Conservation (phyloP, 1,284 basidiomycete genomes). For the Pseudozyma sp. region DNA sequence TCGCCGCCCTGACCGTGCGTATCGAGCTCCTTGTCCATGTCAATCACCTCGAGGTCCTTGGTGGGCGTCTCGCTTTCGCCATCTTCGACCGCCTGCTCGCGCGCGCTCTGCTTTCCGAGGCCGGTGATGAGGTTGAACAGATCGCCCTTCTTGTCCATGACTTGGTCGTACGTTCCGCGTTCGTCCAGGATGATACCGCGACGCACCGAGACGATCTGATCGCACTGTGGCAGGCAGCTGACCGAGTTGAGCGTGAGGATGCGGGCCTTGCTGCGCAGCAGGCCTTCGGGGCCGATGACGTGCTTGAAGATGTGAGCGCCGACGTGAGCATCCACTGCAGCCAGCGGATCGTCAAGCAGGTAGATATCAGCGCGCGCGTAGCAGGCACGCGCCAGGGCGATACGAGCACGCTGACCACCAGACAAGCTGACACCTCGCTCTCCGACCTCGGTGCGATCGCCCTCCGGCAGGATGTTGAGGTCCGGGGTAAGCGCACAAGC, state of each 20-base stretch:
- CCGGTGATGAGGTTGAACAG: conserved; percentile 73
- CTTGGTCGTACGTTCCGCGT: conserved; percentile 75
- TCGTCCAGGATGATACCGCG: conserved; percentile 76
- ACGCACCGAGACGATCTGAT: conserved; percentile 79
- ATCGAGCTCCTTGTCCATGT: conserved; percentile 49
- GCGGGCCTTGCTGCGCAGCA: conserved; percentile 60
- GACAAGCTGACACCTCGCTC: conserved; percentile 73
- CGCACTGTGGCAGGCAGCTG: conserved; percentile 73
- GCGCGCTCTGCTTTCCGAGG: conserved; percentile 68
- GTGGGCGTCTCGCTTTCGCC: conserved; percentile 30
- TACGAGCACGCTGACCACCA: conserved; percentile 76
- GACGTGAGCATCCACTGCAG: conserved; percentile 72
- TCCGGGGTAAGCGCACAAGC: conserved; percentile 71
- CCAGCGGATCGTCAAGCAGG: conserved; percentile 80
- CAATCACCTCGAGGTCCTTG: conserved; percentile 46
- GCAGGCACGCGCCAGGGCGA: conserved; percentile 79
- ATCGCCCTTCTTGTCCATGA: conserved; percentile 73
- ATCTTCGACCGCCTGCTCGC: conserved; percentile 44
- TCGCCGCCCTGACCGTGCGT: conserved; percentile 49
- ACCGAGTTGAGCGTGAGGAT: conserved; percentile 69
- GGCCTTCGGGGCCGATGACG: conserved; percentile 57
- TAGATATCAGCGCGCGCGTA: conserved; percentile 78
- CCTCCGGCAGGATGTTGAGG: conserved; percentile 78
- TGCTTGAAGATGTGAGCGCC: conserved; percentile 67
- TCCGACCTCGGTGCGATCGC: conserved; percentile 76